Evolutionary conservation across 768 basidiomycete genomes (phyloP), one percentile per base, ranked within the genome.

Genomic region (Mycena rosella): DNA sequence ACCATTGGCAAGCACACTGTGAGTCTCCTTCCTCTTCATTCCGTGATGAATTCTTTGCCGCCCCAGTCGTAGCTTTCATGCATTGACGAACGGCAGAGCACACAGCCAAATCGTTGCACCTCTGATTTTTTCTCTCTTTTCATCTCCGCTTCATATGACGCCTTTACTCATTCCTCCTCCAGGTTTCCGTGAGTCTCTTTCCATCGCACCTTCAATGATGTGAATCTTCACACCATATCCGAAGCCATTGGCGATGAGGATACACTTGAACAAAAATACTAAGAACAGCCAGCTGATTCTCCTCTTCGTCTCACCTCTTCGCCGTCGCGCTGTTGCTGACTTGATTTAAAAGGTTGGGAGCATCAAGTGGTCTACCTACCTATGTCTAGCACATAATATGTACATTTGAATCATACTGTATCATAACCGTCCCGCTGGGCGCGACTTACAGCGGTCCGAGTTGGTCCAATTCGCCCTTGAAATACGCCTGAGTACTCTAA

Each of bases 51-150:
- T 85, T 85, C 86, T 77, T 84, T 89, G 89, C 88, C 89, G 89
- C 89, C 89, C 89, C 89, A 90, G 89, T 89, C 89, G 81, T 89
- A 90, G 87, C 84, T 69, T 65, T 71, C 60, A 29, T 72, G 84
- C 88, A 58, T 80, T 90, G 89, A 90, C 84, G 89, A 91, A 77
- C 74, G 87, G 88, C 82, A 82, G 81, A 86, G 89, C 89, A 89
- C 81, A 85, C 70, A 88, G 87, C 88, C 88, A 90, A 90, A 87
- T 75, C 76, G 76, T 86, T 87, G 88, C 87, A 89, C 79, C 79
- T 81, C 89, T 91, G 89, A 90, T 72, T 71, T 60, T 72, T 63
- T 65, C 51, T 62, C 42, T 51, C 27, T 57, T 29, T 30, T 30
- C 54, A 64, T 20, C 53, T 30, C 49, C 64, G 61, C 57, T 15